A percentile compares a stretch with the other conserved stretches of the same genome.
Evolutionary conservation across 345 rosid species (phyloP).

Genomic region (Camelina hispida): DNA sequence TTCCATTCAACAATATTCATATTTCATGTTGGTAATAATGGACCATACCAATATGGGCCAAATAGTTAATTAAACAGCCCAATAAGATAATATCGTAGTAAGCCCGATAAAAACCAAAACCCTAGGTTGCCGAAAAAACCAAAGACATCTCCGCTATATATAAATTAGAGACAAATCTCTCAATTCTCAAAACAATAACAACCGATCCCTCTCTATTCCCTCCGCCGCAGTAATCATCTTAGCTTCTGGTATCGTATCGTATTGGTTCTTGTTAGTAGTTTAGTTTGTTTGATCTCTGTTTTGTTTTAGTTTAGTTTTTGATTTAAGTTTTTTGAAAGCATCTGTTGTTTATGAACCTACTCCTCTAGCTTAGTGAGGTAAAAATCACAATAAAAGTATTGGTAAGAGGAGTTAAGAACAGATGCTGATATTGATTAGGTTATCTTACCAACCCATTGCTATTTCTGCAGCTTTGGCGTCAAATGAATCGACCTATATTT

Average conservation of each 20-base stretch:
- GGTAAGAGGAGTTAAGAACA: conserved; percentile 28
- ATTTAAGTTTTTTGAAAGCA: conserved; percentile 34
- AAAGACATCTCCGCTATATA: conserved; percentile 18
- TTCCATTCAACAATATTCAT: no score
- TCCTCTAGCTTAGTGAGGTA: conserved; percentile 5
- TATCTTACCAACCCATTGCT: conserved; percentile 49
- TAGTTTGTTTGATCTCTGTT: neutral
- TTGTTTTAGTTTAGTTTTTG: neutral
- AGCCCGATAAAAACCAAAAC: conserved; percentile 20
- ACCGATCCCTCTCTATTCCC: neutral
- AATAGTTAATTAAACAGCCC: neutral
- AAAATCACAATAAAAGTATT: neutral
- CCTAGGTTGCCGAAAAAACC: conserved; percentile 19
- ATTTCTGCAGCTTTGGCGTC: conserved; percentile 42
- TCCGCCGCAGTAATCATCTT: neutral
- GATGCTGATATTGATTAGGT: conserved; percentile 41
- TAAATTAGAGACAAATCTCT: conserved; percentile 5
- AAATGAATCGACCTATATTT: conserved; percentile 44
- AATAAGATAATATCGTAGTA: neutral
- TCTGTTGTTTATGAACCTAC: conserved; percentile 40
- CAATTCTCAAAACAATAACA: no score
- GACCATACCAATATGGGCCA: neutral
- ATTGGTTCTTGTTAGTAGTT: neutral
- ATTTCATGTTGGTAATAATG: neutral
- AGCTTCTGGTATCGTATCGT: neutral